phyloP scores from a whole-genome alignment of 2,329 filamentous ascomycete species.

The Colletotrichum sp. region DNA sequence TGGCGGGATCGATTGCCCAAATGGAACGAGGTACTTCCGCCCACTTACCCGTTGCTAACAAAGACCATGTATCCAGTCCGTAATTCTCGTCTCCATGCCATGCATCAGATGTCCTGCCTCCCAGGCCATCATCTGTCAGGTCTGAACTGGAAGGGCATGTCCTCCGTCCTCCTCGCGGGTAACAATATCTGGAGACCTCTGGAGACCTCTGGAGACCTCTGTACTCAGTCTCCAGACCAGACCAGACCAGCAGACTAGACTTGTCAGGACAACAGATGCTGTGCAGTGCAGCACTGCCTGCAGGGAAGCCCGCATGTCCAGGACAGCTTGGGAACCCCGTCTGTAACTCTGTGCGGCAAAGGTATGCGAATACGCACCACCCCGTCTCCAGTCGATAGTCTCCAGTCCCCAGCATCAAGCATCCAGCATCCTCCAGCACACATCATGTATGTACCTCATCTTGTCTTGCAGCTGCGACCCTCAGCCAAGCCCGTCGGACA shows the following conservation, averaged over 20 bases:
- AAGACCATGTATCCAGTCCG: background rate
- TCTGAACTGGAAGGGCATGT: conserved; percentile 13
- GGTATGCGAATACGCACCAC: background rate
- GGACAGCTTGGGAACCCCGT: background rate
- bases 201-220: background rate
- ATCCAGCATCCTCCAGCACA: background rate
- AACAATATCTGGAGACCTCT: conserved; percentile 5
- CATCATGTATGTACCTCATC: background rate
- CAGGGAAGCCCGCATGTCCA: conserved; percentile 1
- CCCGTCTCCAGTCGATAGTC: background rate
- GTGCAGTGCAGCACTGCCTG: conserved; percentile 15
- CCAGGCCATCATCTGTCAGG: background rate
- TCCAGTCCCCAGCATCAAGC: background rate
- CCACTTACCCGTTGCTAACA: background rate
- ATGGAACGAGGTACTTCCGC: background rate
- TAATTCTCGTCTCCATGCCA: background rate
- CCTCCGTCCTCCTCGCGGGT: conserved; percentile 11
- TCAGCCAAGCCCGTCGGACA: background rate
- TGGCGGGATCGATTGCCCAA: background rate
- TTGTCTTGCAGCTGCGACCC: background rate
- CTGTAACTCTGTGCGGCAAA: background rate
- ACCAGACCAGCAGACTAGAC: background rate
- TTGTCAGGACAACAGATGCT: background rate
- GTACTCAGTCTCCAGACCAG: background rate
- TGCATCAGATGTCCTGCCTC: background rate